A percentile compares a stretch with the other conserved stretches of the same genome.
Evolutionary conservation across 2,329 filamentous ascomycete genomes (phyloP).

Genomic region (Chrysoporthe deuterocubensis): DNA sequence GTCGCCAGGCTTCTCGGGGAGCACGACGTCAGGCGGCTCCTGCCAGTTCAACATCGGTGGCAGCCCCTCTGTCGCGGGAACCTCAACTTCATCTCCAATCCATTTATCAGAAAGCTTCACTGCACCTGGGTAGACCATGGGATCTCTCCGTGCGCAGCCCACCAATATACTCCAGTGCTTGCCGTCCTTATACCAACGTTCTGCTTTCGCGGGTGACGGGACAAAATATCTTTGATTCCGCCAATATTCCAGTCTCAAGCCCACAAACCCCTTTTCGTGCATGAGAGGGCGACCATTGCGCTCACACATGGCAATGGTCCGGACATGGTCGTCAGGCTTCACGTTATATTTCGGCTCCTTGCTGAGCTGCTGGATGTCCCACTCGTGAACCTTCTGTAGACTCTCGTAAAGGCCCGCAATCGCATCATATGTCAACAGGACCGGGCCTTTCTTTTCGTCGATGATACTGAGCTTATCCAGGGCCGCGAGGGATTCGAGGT

Average conservation of each 20-base stretch:
- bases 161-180: slow-evolving; percentile 70
- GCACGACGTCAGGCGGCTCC: slow-evolving; percentile 68
- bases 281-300: slow-evolving; percentile 73
- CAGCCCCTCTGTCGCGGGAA: slow-evolving; percentile 46
- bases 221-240: slow-evolving; percentile 57
- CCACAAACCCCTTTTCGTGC: slow-evolving; percentile 69
- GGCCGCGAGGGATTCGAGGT: slow-evolving; percentile 70
- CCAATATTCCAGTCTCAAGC: slow-evolving; percentile 80
- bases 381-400: slow-evolving; percentile 69
- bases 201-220: slow-evolving; percentile 16
- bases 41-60: slow-evolving; percentile 67
- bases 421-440: slow-evolving; percentile 78
- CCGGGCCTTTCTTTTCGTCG: slow-evolving; percentile 43
- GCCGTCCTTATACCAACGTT: slow-evolving; percentile 45
- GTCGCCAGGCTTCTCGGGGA: slow-evolving; percentile 54
- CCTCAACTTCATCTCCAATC: slow-evolving; percentile 69
- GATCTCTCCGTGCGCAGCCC: slow-evolving; percentile 60
- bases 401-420: slow-evolving; percentile 74
- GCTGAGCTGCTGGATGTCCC: slow-evolving; percentile 66
- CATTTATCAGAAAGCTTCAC: slow-evolving; percentile 75
- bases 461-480: slow-evolving; percentile 74
- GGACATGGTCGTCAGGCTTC: slow-evolving; percentile 54
- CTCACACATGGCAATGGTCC: slow-evolving; percentile 67
- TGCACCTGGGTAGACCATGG: slow-evolving; percentile 53
- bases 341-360: slow-evolving; percentile 50